Percentiles rank a stretch among this genome's conserved stretches.
Evolutionary conservation across 2,329 filamentous ascomycete genomes (phyloP).

Genomic region (Scedosporium minutisporum): DNA sequence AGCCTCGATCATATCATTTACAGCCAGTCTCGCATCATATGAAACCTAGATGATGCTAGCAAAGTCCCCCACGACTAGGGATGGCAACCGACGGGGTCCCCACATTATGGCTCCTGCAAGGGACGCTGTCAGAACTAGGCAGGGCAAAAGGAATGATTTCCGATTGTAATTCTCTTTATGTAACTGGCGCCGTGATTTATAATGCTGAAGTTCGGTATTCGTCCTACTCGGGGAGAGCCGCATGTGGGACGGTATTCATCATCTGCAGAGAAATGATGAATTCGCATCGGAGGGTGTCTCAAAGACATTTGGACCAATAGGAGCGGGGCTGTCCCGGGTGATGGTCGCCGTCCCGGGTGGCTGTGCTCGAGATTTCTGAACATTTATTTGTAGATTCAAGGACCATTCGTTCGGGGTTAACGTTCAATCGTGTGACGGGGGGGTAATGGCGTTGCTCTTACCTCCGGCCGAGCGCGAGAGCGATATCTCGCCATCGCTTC

Average conservation of each 20-base stretch:
- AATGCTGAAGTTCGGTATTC: neutral
- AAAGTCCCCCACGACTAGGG: neutral
- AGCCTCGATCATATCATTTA: neutral
- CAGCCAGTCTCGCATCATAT: neutral
- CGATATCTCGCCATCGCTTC: too few relatives aligned
- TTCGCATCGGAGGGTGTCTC: neutral
- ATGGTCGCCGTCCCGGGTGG: neutral
- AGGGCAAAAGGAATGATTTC: neutral
- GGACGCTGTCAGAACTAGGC: neutral
- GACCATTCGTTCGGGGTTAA: too few relatives aligned
- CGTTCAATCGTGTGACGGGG: too few relatives aligned
- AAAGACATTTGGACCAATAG: neutral
- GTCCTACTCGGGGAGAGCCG: neutral
- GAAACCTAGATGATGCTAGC: neutral
- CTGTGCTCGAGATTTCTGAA: neutral
- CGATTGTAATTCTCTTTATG: neutral
- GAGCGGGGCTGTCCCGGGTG: neutral
- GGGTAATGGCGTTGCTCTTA: too few relatives aligned
- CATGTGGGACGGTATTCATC: neutral
- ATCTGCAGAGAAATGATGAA: conserved; percentile 1
- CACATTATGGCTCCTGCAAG: neutral
- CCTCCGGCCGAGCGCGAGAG: too few relatives aligned
- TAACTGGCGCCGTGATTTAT: neutral
- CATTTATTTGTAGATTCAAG: too few relatives aligned
- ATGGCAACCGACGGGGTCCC: neutral